Percentiles rank a stretch among this genome's conserved stretches.
phyloP scores from a whole-genome alignment of 2,329 filamentous ascomycete species.

The Ophiostoma sp. region DNA sequence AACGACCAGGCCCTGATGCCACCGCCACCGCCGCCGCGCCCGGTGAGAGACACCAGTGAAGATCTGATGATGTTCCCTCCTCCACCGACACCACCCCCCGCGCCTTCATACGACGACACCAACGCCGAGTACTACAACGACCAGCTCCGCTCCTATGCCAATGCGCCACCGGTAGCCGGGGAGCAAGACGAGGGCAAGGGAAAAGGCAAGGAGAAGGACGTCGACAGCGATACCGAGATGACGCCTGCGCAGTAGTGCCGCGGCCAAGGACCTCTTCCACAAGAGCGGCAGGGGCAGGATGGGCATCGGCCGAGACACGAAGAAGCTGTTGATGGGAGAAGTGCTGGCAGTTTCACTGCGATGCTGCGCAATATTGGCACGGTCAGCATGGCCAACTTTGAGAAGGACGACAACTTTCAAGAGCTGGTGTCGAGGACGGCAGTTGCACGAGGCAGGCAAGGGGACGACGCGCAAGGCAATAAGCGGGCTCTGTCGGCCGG shows the following conservation, averaged over 20 bases:
- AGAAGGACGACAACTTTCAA: too few relatives aligned
- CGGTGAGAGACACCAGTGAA: not conserved
- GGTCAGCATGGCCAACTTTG: too few relatives aligned
- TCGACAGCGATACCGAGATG: not conserved
- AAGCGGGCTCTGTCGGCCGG: too few relatives aligned
- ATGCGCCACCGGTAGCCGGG: not conserved
- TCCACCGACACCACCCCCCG: not conserved
- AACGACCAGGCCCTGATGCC: not conserved
- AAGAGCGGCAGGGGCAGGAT: too few relatives aligned
- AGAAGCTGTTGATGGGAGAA: too few relatives aligned
- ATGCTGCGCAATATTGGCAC: too few relatives aligned
- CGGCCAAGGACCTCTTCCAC: too few relatives aligned
- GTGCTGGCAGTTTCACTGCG: too few relatives aligned
- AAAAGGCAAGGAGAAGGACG: not conserved
- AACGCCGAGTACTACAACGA: constrained; percentile 1
- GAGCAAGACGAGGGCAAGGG: not conserved
- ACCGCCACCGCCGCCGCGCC: constrained; percentile 8
- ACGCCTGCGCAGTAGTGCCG: not conserved
- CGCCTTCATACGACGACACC: not conserved
- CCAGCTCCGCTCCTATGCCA: not conserved
- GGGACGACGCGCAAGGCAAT: too few relatives aligned
- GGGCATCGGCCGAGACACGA: too few relatives aligned
- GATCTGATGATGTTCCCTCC: not conserved
- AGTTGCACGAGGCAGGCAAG: too few relatives aligned
- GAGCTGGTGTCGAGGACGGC: too few relatives aligned